These are phyloP conservation scores for Phanerodontia chrysosporium DNA, from an alignment of 768 basidiomycete genomes.

Conservation along the genomic window DNA sequence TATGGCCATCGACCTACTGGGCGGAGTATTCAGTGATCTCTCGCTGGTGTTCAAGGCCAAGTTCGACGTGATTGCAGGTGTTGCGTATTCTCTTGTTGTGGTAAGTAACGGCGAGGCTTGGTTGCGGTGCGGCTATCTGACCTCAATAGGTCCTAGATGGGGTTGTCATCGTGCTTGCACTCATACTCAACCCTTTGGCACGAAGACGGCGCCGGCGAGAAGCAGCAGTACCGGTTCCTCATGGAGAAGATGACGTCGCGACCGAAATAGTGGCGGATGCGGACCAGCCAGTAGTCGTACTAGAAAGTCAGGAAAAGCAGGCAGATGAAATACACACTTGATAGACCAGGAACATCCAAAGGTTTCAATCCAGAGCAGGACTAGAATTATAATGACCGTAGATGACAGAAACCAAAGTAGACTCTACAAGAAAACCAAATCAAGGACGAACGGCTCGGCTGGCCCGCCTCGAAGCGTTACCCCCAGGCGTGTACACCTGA, in stretches of 20 bases:
- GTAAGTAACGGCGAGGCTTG: conserved; percentile 12
- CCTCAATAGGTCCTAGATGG: conserved; percentile 62
- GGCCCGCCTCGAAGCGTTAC: not conserved
- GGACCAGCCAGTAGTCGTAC: not conserved
- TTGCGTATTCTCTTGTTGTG: conserved; percentile 63
- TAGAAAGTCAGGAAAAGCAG: too few species aligned
- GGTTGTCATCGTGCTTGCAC: conserved; percentile 53
- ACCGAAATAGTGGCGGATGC: not conserved
- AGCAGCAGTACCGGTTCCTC: not conserved
- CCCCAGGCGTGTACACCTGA: conserved; percentile 10
- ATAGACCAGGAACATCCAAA: not conserved
- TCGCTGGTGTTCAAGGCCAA: conserved; percentile 60
- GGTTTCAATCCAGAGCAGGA: not conserved
- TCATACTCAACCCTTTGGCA: conserved; percentile 63
- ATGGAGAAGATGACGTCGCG: not conserved
- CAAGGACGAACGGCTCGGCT: conserved; percentile 1
- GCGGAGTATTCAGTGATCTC: conserved; percentile 65
- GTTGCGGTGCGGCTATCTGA: too few species aligned
- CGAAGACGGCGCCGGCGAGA: conserved; percentile 29
- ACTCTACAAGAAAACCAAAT: not conserved
- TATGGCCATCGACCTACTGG: conserved; percentile 65
- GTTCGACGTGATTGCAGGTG: conserved; percentile 60
- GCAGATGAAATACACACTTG: too few species aligned
- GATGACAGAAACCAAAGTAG: not conserved
- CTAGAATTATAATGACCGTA: conserved; percentile 1